phyloP scores from a whole-genome alignment of 257 asterid species.

The Nicotiana noctiflora region DNA sequence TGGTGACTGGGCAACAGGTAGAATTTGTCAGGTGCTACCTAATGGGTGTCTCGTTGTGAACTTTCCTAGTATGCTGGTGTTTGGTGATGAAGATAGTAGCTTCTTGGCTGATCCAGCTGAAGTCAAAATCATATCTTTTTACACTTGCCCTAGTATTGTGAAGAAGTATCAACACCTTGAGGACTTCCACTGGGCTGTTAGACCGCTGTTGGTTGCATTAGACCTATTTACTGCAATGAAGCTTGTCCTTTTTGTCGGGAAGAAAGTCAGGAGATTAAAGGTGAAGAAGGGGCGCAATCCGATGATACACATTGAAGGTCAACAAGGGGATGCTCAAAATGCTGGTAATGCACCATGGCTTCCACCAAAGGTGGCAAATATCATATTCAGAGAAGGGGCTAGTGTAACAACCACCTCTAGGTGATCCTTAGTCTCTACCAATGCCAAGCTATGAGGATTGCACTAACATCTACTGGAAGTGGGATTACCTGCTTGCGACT shows the following conservation, averaged over 20 bases:
- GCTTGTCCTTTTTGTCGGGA: conserved; percentile 57
- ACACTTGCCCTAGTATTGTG: no score
- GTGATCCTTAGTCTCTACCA: neutral
- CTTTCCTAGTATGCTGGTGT: no score
- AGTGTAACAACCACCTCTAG: conserved; percentile 5
- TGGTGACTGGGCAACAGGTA: conserved; percentile 63
- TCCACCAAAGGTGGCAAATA: conserved; percentile 55
- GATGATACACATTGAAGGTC: conserved; percentile 24
- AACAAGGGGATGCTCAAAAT: conserved; percentile 28
- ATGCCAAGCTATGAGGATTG: neutral
- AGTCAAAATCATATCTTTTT: no score
- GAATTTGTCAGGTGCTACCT: conserved; percentile 53
- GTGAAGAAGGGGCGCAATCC: conserved; percentile 17
- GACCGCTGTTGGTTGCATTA: conserved; percentile 65
- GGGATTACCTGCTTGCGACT: neutral
- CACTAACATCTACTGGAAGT: neutral
- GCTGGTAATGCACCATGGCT: conserved; percentile 44
- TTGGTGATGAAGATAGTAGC: no score
- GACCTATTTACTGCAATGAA: conserved; percentile 72
- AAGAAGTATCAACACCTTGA: conserved; percentile 80
- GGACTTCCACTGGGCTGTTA: conserved; percentile 89
- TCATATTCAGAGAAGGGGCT: conserved; percentile 43
- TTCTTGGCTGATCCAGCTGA: no score
- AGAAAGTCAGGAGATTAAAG: conserved; percentile 38
- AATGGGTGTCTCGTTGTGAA: no score